phyloP scores from a whole-genome alignment of 768 basidiomycete species.

The Hortiboletus campestris region DNA sequence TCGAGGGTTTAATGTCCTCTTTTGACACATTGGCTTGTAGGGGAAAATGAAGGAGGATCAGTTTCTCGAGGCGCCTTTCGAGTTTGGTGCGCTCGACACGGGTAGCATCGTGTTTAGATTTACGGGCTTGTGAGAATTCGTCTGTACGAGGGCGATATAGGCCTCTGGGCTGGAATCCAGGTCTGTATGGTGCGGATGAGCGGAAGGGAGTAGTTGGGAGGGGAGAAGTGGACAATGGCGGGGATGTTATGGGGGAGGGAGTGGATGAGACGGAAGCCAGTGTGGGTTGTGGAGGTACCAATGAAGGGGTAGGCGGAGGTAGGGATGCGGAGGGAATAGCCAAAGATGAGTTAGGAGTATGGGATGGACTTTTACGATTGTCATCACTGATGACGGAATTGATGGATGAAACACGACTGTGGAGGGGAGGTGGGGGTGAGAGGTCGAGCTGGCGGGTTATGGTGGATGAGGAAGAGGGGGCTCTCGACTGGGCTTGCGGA shows the following conservation, averaged over 20 bases:
- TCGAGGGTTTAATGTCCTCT: not conserved
- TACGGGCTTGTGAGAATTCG: slow-evolving; percentile 57
- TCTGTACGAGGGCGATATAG: slow-evolving; percentile 78
- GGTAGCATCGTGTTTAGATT: slow-evolving; percentile 39
- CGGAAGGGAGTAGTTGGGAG: slow-evolving; percentile 22
- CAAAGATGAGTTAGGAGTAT: slow-evolving; percentile 8
- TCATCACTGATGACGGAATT: slow-evolving; percentile 19
- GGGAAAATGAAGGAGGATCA: slow-evolving; percentile 71
- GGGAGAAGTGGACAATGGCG: slow-evolving; percentile 21
- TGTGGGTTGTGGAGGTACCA: slow-evolving; percentile 11
- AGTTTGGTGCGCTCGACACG: slow-evolving; percentile 82
- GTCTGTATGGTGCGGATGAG: slow-evolving; percentile 67
- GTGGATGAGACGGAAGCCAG: slow-evolving; percentile 5
- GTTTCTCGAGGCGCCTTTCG: slow-evolving; percentile 84
- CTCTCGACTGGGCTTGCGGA: slow-evolving; percentile 20
- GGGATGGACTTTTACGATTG: slow-evolving; percentile 9
- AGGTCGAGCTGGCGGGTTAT: slow-evolving; percentile 24
- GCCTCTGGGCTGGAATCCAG: slow-evolving; percentile 93
- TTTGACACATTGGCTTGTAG: slow-evolving; percentile 17
- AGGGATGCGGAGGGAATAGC: not conserved
- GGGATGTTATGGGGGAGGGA: slow-evolving; percentile 22
- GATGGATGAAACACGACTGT: slow-evolving; percentile 35
- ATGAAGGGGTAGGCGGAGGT: slow-evolving; percentile 4
- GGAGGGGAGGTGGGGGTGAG: slow-evolving; percentile 18
- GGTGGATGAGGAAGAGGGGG: slow-evolving; percentile 20